Evolutionary conservation across 176 grass and related monocot species (phyloP), one percentile per base, ranked within the genome.

Genomic region (Aegilops sharonensis): DNA sequence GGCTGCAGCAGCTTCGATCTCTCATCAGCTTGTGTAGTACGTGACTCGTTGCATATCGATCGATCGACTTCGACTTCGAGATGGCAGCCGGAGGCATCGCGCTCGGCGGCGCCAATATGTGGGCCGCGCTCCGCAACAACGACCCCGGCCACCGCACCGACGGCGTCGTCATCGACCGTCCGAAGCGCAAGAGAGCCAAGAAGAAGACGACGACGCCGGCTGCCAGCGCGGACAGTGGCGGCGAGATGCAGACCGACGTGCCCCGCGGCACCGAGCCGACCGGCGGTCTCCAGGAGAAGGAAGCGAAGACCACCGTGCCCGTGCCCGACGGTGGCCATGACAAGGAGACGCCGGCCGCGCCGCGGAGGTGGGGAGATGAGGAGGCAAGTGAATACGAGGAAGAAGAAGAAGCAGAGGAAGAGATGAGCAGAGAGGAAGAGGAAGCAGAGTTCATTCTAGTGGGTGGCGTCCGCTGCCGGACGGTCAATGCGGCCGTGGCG

Each of bases 101-200:
- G 79, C 2, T 66, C 65, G 61, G 24, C 18, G 42, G 63, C 21
- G 36, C 11, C 36, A 78, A 84, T 29, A 52, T 78, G 81, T 88
- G 81, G 87, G 65, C 29, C 1, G 9, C 50, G 34, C 83, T 85
- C 45, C 4, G 13, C 61, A 14, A 11, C 57, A 8, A 84, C 4
- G 75, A 89, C 17, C 75, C 87, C 11, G 81, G 82, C 59, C 40
- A 89, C 23, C 30, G 5, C 45, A 18, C 13, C 6, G 45, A 9
- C 30, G 10, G n/a, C 2, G 64, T 13, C 30, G 30, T 35, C 24
- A 14, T 40, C 30, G 45, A 37, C 45, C 45, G 4, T 50, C 47
- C 47, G 2, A 68, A 59, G 50, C 30, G 20, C 21, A 36, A 13
- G 31, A 32, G 20, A 21, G 32, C 23, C 12, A 40, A 4, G n/a